phyloP scores from a whole-genome alignment of 2,329 filamentous ascomycete species.

The Albophoma yamanashiensis region DNA sequence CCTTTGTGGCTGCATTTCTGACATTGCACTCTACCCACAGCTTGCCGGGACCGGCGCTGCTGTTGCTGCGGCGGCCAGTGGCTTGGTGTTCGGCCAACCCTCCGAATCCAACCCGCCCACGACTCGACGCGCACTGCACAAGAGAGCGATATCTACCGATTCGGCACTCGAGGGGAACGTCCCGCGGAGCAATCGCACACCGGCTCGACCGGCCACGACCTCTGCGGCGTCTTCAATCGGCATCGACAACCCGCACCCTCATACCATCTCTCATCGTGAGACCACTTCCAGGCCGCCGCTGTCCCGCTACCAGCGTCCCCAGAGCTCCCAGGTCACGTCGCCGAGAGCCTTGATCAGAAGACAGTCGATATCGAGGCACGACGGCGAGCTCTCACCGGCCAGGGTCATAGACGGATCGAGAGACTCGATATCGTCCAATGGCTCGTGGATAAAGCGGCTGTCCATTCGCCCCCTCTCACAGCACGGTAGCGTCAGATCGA shows the following conservation, averaged over 20 bases:
- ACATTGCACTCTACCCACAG: slow-evolving; percentile 20
- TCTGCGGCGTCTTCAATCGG: slow-evolving; percentile 21
- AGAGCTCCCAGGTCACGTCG: slow-evolving; percentile 29
- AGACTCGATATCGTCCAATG: slow-evolving; percentile 49
- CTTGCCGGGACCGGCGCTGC: slow-evolving; percentile 52
- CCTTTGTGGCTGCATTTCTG: background rate
- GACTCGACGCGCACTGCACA: slow-evolving; percentile 15
- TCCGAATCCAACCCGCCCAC: slow-evolving; percentile 3
- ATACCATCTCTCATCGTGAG: slow-evolving; percentile 17
- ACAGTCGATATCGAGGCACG: slow-evolving; percentile 29
- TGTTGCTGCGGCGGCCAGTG: slow-evolving; percentile 48
- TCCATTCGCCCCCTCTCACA: slow-evolving; percentile 56
- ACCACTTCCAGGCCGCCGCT: slow-evolving; percentile 24
- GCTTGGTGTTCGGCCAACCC: slow-evolving; percentile 48
- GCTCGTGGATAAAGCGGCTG: slow-evolving; percentile 64
- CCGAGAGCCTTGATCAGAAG: slow-evolving; percentile 28
- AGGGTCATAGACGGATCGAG: slow-evolving; percentile 33
- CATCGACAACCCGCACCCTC: slow-evolving; percentile 18
- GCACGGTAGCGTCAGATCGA: slow-evolving; percentile 53
- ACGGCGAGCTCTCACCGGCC: slow-evolving; percentile 25
- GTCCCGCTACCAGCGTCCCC: slow-evolving; percentile 25
- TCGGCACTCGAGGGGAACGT: slow-evolving; percentile 19
- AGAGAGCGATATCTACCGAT: slow-evolving; percentile 22
- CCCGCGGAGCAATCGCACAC: slow-evolving; percentile 14
- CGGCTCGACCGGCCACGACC: slow-evolving; percentile 32